Percentiles rank a stretch among this genome's conserved stretches.
These are phyloP conservation scores for Monosporozyma yasuniensis DNA, from an alignment of 805 yeast species.

Conservation along the genomic window DNA sequence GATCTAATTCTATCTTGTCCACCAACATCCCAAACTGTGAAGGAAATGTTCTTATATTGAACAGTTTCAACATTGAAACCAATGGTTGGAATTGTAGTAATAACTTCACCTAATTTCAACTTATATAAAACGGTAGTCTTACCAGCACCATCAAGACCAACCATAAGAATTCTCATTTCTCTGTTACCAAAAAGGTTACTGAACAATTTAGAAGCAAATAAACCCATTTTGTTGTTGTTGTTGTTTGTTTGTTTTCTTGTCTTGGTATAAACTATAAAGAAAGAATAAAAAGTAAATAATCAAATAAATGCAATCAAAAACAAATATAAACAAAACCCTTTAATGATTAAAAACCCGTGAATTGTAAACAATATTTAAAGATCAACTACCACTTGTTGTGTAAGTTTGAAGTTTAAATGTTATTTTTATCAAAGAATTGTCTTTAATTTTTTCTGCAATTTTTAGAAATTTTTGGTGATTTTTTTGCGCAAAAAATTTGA, in stretches of 20 bases:
- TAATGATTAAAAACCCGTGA: neutral
- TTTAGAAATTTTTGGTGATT: neutral
- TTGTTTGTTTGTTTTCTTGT: neutral
- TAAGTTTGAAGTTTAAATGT: neutral
- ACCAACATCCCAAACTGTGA: slow-evolving; percentile 99
- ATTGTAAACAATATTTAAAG: neutral
- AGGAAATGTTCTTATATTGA: slow-evolving; percentile 92
- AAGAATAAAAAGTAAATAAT: neutral
- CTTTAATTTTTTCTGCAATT: neutral
- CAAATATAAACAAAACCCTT: neutral
- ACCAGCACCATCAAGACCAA: slow-evolving; percentile 98
- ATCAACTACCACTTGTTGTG: neutral
- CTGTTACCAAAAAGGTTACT: slow-evolving; percentile 94
- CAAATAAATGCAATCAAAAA: neutral
- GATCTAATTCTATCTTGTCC: slow-evolving; percentile 99
- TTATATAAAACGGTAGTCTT: slow-evolving; percentile 93
- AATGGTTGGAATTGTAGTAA: slow-evolving; percentile 93
- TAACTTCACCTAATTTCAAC: slow-evolving; percentile 91
- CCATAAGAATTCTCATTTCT: slow-evolving; percentile 98
- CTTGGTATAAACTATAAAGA: neutral
- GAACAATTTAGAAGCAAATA: slow-evolving; percentile 88
- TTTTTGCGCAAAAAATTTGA: neutral
- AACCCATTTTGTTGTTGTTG: slow-evolving; percentile 67
- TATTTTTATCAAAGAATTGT: neutral
- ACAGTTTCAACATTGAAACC: slow-evolving; percentile 97